Evolutionary conservation across 2,329 filamentous ascomycete species (phyloP), one percentile per base, ranked within the genome.

Genomic region (Ophiostoma populinum): DNA sequence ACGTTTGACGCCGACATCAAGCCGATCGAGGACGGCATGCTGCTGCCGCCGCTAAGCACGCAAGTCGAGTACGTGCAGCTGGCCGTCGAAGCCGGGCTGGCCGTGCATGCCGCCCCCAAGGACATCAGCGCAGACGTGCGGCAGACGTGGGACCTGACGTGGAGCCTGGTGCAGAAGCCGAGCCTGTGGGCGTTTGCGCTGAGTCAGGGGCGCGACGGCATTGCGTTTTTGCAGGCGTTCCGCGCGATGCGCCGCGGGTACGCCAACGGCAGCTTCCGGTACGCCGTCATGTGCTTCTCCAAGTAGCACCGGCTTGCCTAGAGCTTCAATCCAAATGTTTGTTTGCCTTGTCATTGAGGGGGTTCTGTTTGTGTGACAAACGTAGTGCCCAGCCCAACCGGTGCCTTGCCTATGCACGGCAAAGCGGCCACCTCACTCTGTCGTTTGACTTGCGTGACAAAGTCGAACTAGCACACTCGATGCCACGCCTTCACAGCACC

Each of bases 111-210:
- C 2, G 55, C 49, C 19, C 65, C 69, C 5, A 61, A 66, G 40
- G 67, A 72, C 41, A 72, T 73, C 37, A 71, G 66, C 45, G 53
- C 58, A 34, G 57, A 71, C 27, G 69, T 74, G 12, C 62, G 62
- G 37, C 66, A 67, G 50, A 74, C 69, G 13, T 74, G 69, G 68
- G 69, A 74, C 43, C 70, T 74, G n/a, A 69, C 67, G 12, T 72
- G 68, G 68, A 57, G 59, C 7, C 54, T 74, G 8, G 59, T 74
- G 12, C 67, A 71, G 40, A 71, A 65, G 18, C 68, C 69, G 1
- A 62, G 66, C 3, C 57, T 74, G 7, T 73, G 69, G 69, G 63
- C 67, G 1, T 71, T 73, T 42, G 69, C 69, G 5, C 60, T 72
- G 27, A 63, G 65, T 16, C 69, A 73, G 44, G 69, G 69, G 9